A percentile compares a stretch with the other conserved stretches of the same genome.
These are phyloP conservation scores for Neurospora sp. DNA, from an alignment of 495 filamentous ascomycete species.

Conservation along the genomic window DNA sequence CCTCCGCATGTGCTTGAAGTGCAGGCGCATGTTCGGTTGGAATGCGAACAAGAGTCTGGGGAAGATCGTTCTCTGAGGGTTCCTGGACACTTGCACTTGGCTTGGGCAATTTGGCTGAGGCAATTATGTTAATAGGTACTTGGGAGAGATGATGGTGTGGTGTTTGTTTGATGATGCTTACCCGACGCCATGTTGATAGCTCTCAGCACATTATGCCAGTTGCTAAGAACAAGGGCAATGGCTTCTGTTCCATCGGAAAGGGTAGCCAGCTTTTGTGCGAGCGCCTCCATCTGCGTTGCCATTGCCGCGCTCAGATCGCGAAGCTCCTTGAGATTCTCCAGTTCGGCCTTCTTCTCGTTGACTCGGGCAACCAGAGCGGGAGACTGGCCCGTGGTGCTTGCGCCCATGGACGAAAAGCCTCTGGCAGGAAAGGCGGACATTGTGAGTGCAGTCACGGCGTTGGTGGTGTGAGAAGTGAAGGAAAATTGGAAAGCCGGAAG, in stretches of 20 bases:
- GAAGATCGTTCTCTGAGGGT: slow-evolving; percentile 36
- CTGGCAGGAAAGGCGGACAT: slow-evolving; percentile 36
- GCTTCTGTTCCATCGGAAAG: slow-evolving; percentile 91
- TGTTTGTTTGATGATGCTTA: slow-evolving; percentile 37
- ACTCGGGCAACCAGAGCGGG: slow-evolving; percentile 76
- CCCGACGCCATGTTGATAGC: slow-evolving; percentile 93
- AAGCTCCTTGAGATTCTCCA: slow-evolving; percentile 79
- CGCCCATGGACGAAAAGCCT: slow-evolving; percentile 46
- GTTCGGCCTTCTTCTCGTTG: slow-evolving; percentile 84
- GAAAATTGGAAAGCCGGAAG: not conserved
- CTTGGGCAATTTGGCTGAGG: slow-evolving; percentile 38
- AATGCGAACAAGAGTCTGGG: slow-evolving; percentile 73
- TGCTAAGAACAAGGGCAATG: slow-evolving; percentile 59
- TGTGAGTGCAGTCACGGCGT: not conserved
- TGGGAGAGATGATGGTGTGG: not conserved
- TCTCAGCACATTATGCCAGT: slow-evolving; percentile 91
- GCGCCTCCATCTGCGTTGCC: slow-evolving; percentile 79
- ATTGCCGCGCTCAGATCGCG: slow-evolving; percentile 80
- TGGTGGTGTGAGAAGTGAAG: not conserved
- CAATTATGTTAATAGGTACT: not conserved
- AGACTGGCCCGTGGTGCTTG: slow-evolving; percentile 54
- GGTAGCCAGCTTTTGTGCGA: slow-evolving; percentile 80
- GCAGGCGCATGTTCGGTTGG: slow-evolving; percentile 56
- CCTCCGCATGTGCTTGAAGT: slow-evolving; percentile 41
- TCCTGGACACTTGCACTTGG: slow-evolving; percentile 27